Percentiles rank a stretch among this genome's conserved stretches.
Conservation (phyloP, 2,329 filamentous ascomycete species). For the Daldinia sp. region DNA sequence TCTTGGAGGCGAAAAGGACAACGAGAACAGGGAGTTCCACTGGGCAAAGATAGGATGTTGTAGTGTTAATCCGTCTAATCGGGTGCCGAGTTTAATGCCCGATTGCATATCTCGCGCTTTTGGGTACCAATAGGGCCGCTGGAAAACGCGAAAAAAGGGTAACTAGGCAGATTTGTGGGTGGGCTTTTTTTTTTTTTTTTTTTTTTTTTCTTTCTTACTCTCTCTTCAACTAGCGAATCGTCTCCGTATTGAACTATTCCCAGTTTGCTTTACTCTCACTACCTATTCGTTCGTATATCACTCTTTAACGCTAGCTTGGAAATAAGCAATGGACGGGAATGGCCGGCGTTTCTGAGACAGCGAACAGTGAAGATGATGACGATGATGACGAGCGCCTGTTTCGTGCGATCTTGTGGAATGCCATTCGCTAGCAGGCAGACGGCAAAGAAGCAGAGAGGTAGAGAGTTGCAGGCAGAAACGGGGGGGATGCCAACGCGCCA, state of each 20-base stretch:
- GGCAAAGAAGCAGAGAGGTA: conserved; percentile 35
- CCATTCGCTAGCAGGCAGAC: conserved; percentile 43
- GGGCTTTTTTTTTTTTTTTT: conserved; percentile 20
- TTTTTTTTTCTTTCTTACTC: not conserved
- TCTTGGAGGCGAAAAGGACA: conserved; percentile 38
- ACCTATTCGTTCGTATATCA: conserved; percentile 19
- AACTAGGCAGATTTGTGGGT: conserved; percentile 13
- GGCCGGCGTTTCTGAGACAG: conserved; percentile 18
- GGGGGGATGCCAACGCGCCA: conserved; percentile 37
- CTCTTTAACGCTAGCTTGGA: conserved; percentile 24
- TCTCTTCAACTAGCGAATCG: conserved; percentile 10
- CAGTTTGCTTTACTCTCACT: conserved; percentile 23
- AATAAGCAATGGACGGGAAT: conserved; percentile 26
- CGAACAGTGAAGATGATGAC: conserved; percentile 23
- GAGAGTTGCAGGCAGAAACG: conserved; percentile 37
- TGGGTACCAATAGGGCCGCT: conserved; percentile 50
- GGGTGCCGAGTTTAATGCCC: conserved; percentile 46
- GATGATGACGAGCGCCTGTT: conserved; percentile 41
- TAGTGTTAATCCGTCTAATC: conserved; percentile 36
- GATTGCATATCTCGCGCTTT: conserved; percentile 44
- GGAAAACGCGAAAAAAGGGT: conserved; percentile 24
- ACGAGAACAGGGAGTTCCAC: conserved; percentile 29
- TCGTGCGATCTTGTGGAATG: conserved; percentile 33
- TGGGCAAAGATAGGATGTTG: conserved; percentile 29
- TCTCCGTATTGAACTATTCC: conserved; percentile 31